phyloP scores from a whole-genome alignment of 116 monocot species.

The Phalaenopsis hybrid region DNA sequence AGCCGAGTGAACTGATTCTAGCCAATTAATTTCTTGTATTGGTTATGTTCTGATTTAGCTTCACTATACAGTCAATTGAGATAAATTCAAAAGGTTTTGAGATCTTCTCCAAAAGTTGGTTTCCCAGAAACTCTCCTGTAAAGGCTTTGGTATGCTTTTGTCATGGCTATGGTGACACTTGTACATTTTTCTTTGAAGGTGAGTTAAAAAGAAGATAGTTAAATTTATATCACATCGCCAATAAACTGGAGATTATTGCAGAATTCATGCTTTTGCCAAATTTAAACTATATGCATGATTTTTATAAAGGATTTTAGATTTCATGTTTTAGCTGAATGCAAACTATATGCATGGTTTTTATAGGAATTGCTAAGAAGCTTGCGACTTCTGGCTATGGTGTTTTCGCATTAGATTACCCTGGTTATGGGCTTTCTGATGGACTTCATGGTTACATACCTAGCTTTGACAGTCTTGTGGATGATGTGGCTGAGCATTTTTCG shows the following conservation, averaged over 20 bases:
- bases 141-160: conserved; percentile 85
- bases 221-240: not conserved
- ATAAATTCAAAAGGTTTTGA: conserved; percentile 72
- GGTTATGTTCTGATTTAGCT: conserved; percentile 8
- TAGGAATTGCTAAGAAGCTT: conserved; percentile 83
- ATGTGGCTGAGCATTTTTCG: conserved; percentile 76
- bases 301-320: not conserved
- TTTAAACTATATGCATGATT: not conserved
- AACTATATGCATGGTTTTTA: not conserved
- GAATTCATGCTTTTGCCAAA: not conserved
- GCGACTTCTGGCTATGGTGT: conserved; percentile 88
- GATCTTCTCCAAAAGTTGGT: conserved; percentile 88
- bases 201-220: not conserved
- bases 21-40: not conserved
- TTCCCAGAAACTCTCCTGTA: conserved; percentile 40
- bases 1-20: not conserved
- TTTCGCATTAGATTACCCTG: conserved; percentile 97
- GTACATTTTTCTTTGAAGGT: conserved; percentile 99
- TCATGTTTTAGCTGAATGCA: not conserved
- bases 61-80: conserved; percentile 55
- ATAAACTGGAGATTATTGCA: not conserved
- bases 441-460: conserved; percentile 95
- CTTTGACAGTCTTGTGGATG: conserved; percentile 77
- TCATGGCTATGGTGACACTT: conserved; percentile 97
- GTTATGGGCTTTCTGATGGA: conserved; percentile 95